These are phyloP conservation scores for Microdochium paspali DNA, from an alignment of 2,329 filamentous ascomycete species.

Conservation along the genomic window DNA sequence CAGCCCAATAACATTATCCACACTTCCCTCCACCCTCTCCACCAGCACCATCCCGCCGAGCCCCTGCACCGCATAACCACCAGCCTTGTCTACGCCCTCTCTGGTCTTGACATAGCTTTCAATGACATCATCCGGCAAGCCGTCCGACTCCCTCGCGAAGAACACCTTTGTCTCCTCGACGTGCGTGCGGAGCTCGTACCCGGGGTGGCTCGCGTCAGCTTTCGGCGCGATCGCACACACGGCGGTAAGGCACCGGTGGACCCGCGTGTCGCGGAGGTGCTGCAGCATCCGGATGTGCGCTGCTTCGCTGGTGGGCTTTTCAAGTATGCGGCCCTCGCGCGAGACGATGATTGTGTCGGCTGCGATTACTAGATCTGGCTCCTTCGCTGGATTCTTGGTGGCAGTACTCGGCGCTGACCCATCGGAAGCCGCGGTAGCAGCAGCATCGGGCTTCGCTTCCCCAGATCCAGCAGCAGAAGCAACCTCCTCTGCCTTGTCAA, in stretches of 20 bases:
- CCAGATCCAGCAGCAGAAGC: slow-evolving; percentile 19
- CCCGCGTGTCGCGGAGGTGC: slow-evolving; percentile 63
- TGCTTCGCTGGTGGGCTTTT: slow-evolving; percentile 77
- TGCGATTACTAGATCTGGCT: slow-evolving; percentile 77
- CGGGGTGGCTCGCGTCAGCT: slow-evolving; percentile 70
- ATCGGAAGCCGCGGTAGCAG: no score
- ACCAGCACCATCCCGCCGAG: slow-evolving; percentile 78
- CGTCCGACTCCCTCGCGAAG: slow-evolving; percentile 59
- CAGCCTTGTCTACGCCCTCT: slow-evolving; percentile 92
- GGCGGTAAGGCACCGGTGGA: slow-evolving; percentile 79
- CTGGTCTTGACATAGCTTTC: slow-evolving; percentile 70
- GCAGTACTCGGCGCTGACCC: neutral
- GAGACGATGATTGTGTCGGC: slow-evolving; percentile 88
- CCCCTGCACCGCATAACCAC: slow-evolving; percentile 91
- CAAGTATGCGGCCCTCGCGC: slow-evolving; percentile 66
- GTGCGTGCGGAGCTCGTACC: slow-evolving; percentile 71
- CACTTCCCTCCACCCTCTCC: slow-evolving; percentile 78
- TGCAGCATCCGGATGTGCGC: slow-evolving; percentile 82
- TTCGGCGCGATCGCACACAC: slow-evolving; percentile 77
- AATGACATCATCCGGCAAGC: slow-evolving; percentile 69
- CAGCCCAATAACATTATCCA: slow-evolving; percentile 91
- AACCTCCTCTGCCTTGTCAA: slow-evolving; percentile 23
- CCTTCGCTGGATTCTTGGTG: slow-evolving; percentile 22
- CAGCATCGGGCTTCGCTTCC: slow-evolving; percentile 27
- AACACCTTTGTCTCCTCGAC: slow-evolving; percentile 89